phyloP scores from a whole-genome alignment of 2,329 filamentous ascomycete genomes.

The Colletotrichum truncatum region DNA sequence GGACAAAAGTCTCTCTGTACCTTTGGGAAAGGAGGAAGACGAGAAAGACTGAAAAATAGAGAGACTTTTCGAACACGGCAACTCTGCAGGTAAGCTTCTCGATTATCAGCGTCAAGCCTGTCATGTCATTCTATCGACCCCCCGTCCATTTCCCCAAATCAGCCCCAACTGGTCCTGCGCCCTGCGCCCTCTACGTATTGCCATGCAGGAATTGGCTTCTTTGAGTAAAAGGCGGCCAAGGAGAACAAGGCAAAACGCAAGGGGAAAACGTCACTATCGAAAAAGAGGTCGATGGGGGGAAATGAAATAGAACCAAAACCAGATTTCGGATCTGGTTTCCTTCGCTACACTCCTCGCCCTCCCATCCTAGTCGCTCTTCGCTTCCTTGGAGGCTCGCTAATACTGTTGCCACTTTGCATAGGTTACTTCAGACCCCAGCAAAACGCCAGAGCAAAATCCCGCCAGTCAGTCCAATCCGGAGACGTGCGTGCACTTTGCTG shows the following conservation, averaged over 20 bases:
- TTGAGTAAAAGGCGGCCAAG: background rate
- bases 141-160: slow-evolving; percentile 1
- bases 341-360: background rate
- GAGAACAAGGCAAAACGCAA: background rate
- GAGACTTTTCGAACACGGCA: background rate
- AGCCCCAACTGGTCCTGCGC: slow-evolving; percentile 7
- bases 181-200: slow-evolving; percentile 2
- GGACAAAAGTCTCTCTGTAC: background rate
- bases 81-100: slow-evolving; percentile 13
- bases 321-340: background rate
- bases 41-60: background rate
- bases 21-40: background rate
- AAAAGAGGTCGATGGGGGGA: background rate
- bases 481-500: slow-evolving; percentile 17
- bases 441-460: slow-evolving; percentile 10
- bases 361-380: background rate
- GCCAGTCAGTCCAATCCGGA: background rate
- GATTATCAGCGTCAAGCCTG: background rate
- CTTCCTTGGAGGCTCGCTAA: slow-evolving; percentile 25
- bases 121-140: background rate
- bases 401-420: slow-evolving; percentile 19
- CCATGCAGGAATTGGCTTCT: slow-evolving; percentile 5
- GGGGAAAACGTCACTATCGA: background rate
- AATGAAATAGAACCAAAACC: background rate
- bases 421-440: slow-evolving; percentile 23